phyloP scores from a whole-genome alignment of 208 protist species.

The Leishmania turanica region DNA sequence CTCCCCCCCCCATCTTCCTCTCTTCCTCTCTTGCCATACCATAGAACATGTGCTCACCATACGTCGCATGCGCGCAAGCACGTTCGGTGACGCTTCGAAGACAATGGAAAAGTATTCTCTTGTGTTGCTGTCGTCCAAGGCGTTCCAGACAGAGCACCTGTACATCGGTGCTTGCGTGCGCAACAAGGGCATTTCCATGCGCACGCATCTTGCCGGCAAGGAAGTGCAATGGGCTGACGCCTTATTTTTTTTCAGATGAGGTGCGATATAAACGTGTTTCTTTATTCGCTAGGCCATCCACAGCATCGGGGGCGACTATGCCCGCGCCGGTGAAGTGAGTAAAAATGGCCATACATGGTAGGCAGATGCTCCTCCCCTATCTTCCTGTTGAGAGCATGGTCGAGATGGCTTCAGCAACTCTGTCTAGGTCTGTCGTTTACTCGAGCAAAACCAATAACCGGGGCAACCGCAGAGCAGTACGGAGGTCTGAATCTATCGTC shows the following conservation, averaged over 20 bases:
- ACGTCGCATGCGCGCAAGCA: no score
- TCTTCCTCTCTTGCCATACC: not conserved
- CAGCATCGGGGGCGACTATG: not conserved
- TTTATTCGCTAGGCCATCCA: not conserved
- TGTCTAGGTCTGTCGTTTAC: not conserved
- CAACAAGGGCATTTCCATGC: no score
- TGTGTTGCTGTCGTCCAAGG: no score
- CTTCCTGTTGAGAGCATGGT: not conserved
- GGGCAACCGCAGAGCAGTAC: not conserved
- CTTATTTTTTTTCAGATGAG: no score
- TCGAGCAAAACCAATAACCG: not conserved
- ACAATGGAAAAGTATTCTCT: no score
- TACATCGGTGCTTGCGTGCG: no score
- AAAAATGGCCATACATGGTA: not conserved
- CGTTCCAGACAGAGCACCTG: no score
- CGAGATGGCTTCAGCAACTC: not conserved
- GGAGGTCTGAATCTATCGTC: not conserved
- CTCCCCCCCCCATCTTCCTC: no score
- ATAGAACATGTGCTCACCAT: not conserved
- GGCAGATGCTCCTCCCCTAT: not conserved
- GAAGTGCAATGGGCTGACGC: not conserved
- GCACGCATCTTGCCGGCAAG: not conserved
- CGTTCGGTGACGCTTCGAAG: no score
- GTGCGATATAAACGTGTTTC: not conserved
- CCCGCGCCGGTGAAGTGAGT: not conserved